These are phyloP conservation scores for Pleurostoma richardsiae DNA, from an alignment of 2,329 filamentous ascomycete species.

Conservation along the genomic window DNA sequence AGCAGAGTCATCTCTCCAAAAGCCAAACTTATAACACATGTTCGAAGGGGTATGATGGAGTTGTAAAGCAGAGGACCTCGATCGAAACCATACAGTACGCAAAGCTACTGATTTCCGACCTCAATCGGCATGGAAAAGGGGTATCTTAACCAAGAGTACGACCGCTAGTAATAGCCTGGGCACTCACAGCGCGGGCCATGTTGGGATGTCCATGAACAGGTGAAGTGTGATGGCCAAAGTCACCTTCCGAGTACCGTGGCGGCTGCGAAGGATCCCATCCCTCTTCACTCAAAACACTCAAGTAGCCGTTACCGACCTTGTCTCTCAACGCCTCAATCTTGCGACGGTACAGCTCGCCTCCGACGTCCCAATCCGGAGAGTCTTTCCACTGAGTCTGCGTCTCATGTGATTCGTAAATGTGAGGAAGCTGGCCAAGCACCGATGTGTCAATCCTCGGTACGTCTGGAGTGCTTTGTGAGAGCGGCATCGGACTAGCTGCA, in stretches of 20 bases:
- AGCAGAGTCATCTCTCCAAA: slow-evolving; percentile 7
- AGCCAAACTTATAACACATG: slow-evolving; percentile 4
- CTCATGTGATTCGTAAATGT: slow-evolving; percentile 23
- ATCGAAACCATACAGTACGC: background rate
- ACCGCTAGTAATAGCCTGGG: slow-evolving; percentile 48
- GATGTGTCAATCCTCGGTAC: slow-evolving; percentile 33
- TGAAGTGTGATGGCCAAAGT: slow-evolving; percentile 27
- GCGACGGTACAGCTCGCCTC: slow-evolving; percentile 76
- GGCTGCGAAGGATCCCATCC: slow-evolving; percentile 46
- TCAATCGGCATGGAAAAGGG: background rate
- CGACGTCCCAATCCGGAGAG: slow-evolving; percentile 56
- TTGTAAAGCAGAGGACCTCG: slow-evolving; percentile 7
- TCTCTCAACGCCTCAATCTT: slow-evolving; percentile 83
- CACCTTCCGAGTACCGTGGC: slow-evolving; percentile 29
- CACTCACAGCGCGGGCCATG: slow-evolving; percentile 27
- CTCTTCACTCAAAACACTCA: slow-evolving; percentile 81
- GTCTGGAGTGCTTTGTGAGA: slow-evolving; percentile 18
- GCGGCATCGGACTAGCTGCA: slow-evolving; percentile 25
- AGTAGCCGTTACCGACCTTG: slow-evolving; percentile 81
- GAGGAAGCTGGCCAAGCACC: slow-evolving; percentile 24
- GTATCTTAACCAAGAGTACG: slow-evolving; percentile 40
- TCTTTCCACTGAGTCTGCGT: slow-evolving; percentile 31
- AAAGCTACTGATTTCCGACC: background rate
- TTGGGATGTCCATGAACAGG: slow-evolving; percentile 29
- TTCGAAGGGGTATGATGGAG: slow-evolving; percentile 16